Percentiles rank a stretch among this genome's conserved stretches.
phyloP scores from a whole-genome alignment of 305 asterid genomes.

The Solanum hybrid region DNA sequence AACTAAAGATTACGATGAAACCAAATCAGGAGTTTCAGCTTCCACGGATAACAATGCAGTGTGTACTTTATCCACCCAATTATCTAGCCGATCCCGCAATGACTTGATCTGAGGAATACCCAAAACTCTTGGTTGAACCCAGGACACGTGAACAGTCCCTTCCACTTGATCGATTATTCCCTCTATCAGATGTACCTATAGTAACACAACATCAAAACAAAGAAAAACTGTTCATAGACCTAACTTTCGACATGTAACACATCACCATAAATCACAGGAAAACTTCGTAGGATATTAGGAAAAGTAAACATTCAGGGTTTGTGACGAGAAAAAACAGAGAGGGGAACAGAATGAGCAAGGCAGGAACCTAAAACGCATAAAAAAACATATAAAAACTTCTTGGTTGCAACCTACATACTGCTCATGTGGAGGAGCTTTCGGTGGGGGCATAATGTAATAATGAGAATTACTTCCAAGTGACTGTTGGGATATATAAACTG shows the following conservation, averaged over 20 bases:
- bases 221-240: neutral
- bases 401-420: neutral
- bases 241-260: neutral
- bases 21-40: slow-evolving; percentile 74
- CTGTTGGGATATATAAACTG: neutral
- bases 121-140: slow-evolving; percentile 80
- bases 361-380: neutral
- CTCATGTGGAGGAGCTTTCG: neutral
- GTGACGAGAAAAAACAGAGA: neutral
- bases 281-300: neutral
- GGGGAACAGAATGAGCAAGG: neutral
- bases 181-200: slow-evolving; percentile 70
- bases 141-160: slow-evolving; percentile 60
- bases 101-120: slow-evolving; percentile 62
- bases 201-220: neutral
- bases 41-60: slow-evolving; percentile 60
- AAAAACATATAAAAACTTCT: neutral
- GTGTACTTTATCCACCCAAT: slow-evolving; percentile 74
- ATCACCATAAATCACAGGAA: neutral
- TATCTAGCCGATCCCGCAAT: slow-evolving; percentile 50
- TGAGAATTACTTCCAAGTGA: neutral
- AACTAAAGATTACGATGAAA: slow-evolving; percentile 33
- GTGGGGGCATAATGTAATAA: neutral
- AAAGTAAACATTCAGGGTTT: neutral
- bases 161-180: slow-evolving; percentile 73